These are phyloP conservation scores for Bothriochloa decipiens DNA, from an alignment of 176 grass and related monocot genomes.

Conservation along the genomic window DNA sequence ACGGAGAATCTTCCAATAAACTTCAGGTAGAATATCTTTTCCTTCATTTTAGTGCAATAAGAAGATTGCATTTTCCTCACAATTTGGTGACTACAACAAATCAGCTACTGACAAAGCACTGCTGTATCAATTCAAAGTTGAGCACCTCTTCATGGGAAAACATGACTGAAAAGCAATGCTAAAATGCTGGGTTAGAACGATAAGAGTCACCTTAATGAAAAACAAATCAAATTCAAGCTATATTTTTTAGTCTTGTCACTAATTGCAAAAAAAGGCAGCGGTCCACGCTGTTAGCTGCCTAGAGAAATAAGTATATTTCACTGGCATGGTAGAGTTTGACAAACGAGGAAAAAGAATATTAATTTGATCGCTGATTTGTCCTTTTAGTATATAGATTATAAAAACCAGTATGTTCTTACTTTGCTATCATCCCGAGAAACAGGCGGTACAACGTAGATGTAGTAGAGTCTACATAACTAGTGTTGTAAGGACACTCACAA, in stretches of 20 bases:
- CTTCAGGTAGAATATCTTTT: not conserved
- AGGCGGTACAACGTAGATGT: not conserved
- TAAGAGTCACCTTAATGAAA: not conserved
- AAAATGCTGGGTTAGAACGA: not conserved
- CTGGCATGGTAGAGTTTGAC: not conserved
- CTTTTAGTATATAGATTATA: not conserved
- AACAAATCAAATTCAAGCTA: not conserved
- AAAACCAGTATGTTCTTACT: not conserved
- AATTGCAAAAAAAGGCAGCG: no score
- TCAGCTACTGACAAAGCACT: not conserved
- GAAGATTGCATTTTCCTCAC: not conserved
- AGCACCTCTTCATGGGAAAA: not conserved
- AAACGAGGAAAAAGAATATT: not conserved
- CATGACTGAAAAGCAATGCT: no score
- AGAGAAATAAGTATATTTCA: not conserved
- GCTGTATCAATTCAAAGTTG: not conserved
- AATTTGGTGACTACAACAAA: not conserved
- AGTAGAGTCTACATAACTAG: not conserved
- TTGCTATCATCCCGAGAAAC: not conserved
- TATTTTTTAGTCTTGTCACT: no score
- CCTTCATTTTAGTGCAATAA: not conserved
- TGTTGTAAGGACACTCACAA: no score
- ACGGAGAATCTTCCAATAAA: not conserved
- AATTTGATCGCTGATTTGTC: constrained; percentile 7
- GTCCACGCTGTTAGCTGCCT: constrained; percentile 13